Evolutionary conservation across 1,284 basidiomycete genomes (phyloP).

Genomic region (Leucoagaricus sp.): DNA sequence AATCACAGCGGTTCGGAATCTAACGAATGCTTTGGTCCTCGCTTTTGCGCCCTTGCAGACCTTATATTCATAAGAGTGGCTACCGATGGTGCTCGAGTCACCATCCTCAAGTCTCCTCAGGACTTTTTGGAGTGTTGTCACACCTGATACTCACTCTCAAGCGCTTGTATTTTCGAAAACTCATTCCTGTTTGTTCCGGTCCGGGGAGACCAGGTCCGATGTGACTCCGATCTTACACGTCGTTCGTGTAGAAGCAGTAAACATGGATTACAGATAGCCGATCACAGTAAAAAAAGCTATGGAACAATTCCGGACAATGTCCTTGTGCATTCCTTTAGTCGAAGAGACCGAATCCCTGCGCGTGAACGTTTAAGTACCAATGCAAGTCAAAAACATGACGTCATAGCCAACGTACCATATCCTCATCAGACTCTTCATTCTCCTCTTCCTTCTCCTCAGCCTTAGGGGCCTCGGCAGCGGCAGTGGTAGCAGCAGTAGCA

Average conservation of each 20-base stretch:
- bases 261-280: conserved; percentile 4
- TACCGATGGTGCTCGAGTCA: too few species aligned
- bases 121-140: not conserved
- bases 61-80: too few species aligned
- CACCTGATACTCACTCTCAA: not conserved
- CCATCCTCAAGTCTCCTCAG: not conserved
- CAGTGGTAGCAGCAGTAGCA: conserved; percentile 55
- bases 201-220: too few species aligned
- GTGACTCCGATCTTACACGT: too few species aligned
- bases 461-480: conserved; percentile 52
- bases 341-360: conserved; percentile 84
- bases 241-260: not conserved
- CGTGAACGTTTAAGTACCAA: conserved; percentile 19
- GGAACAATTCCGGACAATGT: conserved; percentile 22
- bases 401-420: conserved; percentile 58
- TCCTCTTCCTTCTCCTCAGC: conserved; percentile 76
- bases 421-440: conserved; percentile 77
- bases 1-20: not conserved
- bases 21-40: too few species aligned
- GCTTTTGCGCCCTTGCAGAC: too few species aligned
- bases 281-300: conserved; percentile 12
- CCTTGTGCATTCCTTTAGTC: conserved; percentile 53
- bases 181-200: not conserved
- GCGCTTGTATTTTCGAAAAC: not conserved
- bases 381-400: conserved; percentile 1